Base-by-base conservation (phyloP, 2,329 filamentous ascomycete genomes). In the Neofusicoccum laricinum region DNA sequence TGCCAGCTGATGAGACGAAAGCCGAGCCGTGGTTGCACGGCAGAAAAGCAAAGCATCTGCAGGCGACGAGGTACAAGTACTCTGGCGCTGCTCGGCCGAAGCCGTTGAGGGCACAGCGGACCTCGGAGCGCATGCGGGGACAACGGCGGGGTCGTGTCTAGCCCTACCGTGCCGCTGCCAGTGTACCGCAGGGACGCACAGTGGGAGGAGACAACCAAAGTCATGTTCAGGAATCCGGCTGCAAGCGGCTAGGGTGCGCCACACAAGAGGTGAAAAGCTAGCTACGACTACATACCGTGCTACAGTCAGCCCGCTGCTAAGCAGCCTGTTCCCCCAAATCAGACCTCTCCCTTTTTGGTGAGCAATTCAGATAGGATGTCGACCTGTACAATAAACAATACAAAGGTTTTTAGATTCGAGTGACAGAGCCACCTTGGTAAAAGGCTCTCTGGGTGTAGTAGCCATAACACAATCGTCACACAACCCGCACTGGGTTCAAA, bases 401-500 rank as follows among this genome's bases (percentile, higher is more conserved):
- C 32, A 15, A 45, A 32, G 36, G 19, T 46, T 58, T 59, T 59
- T 12, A 46, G 41, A 59, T 59, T 59, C 55, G 46, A 59, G 41
- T 14, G 55, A 46, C 40, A 46, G 41, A 59, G 53, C 40, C 55
- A 12, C 40, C 41, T 7, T 59, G 41, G 30, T 59, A 15, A 41
- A 59, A 46, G 55, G 55, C 55, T 59, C 55, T 59, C 38, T 21
- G 41, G 3, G 14, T 59, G 36, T 43, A 59, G 55, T 36, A 59
- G 55, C 55, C 55, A 59, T 59, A 45, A 21, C 40, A 59, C 40
- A 59, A 46, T 59, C 55, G 32, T 59, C 38, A 59, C 55, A 46
- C 36, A 46, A 59, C 40, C 55, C 55, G 30, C 55, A 46, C 55
- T 59, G 55, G 55, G 55, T 46, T 59, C 40, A n/a, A 59, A 46